Evolutionary conservation across 371 early-diverging fungal species (phyloP), one percentile per base, ranked within the genome.

Genomic region (Umbelopsis sp.): DNA sequence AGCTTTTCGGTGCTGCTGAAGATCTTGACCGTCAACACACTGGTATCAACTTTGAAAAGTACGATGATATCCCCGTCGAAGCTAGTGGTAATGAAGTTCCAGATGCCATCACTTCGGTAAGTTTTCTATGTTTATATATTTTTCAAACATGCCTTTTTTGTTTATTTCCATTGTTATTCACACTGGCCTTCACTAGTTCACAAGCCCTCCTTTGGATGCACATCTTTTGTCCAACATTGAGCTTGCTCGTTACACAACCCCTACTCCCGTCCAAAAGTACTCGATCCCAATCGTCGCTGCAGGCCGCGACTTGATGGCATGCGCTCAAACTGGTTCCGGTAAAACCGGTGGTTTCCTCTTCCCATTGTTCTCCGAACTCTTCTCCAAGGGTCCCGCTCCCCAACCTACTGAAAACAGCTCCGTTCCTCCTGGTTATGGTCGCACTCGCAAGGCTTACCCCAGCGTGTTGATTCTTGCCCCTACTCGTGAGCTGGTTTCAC

Each of bases 401-500:
- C 69, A 76, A 12, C 82, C 88, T 51, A 74, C 79, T 5, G 84
- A 83, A 63, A 84, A 84, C 45, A 72, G 81, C 63, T 45, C 88
- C 51, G 67, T 83, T 22, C 73, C 84, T 24, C 84, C 84, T 46
- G 88, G 87, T 14, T 85, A 88, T 71, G 86, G 87, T 65, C 95
- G 96, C 66, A 79, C 91, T 64, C 98, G 98, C 69, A 98, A 97
- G 81, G 86, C 85, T 45, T 84, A 84, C 50, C 93, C 94, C 4
- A 80, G 86, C 38, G 94, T 90, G 3, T 87, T 99, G 69, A 94
- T 99, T 51, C 79, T 99, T 72, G 94, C 97, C 22, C 98, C 97
- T 4, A 99, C 99, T 14, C 95, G 99, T 76, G 99, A 99, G 82
- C 89, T 99, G 70, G 96, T 99, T 38, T 90, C 91, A 68, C 99